phyloP scores from a whole-genome alignment of 495 filamentous ascomycete species.

The Letharia columbiana region DNA sequence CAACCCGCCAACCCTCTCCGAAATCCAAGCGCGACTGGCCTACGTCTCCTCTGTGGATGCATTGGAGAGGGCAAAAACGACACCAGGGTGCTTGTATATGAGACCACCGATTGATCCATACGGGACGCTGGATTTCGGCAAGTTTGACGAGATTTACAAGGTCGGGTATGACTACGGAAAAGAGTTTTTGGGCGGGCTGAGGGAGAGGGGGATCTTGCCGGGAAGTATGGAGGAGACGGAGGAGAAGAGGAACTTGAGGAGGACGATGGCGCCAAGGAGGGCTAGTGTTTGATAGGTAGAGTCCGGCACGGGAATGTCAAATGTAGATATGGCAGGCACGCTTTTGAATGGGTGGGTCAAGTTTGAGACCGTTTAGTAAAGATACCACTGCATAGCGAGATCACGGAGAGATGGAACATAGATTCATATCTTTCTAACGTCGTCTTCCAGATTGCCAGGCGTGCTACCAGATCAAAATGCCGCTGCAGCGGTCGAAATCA shows the following conservation, averaged over 20 bases:
- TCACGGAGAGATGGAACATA: neutral
- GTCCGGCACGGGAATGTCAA: neutral
- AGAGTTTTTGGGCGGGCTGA: conserved; percentile 62
- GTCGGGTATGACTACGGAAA: conserved; percentile 81
- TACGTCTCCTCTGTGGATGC: conserved; percentile 93
- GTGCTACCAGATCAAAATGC: neutral
- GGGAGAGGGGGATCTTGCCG: conserved; percentile 63
- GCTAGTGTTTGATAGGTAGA: conserved; percentile 62
- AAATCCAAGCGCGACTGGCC: conserved; percentile 89
- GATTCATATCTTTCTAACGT: neutral
- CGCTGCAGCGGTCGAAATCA: neutral
- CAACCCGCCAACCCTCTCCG: conserved; percentile 88
- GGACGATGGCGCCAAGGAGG: conserved; percentile 88
- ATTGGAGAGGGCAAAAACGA: conserved; percentile 82
- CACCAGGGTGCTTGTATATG: conserved; percentile 87
- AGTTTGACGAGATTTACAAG: conserved; percentile 93
- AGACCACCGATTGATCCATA: conserved; percentile 88
- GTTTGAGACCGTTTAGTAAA: neutral
- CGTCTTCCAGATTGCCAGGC: neutral
- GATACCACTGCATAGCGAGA: conserved; percentile 2
- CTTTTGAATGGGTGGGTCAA: neutral
- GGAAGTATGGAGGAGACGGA: conserved; percentile 45
- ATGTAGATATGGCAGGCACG: neutral
- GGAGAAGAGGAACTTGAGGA: conserved; percentile 77
- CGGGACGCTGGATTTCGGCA: conserved; percentile 90